These are phyloP conservation scores for Penicillium diatomitis DNA, from an alignment of 495 filamentous ascomycete genomes.

Conservation along the genomic window DNA sequence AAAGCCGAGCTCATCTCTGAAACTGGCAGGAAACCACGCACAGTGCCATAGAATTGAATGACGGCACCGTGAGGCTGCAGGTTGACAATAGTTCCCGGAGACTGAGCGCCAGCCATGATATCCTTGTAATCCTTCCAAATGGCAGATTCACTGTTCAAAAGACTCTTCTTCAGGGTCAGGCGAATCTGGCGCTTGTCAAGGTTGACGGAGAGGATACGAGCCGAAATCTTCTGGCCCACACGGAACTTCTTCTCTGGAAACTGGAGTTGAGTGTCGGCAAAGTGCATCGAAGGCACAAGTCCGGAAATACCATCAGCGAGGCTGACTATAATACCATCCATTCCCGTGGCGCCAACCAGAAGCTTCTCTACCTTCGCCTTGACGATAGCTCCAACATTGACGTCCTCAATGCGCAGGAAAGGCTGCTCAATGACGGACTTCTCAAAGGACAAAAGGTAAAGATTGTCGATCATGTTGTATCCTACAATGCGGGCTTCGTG, in stretches of 20 bases:
- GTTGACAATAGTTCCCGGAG: conserved; percentile 76
- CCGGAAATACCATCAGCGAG: conserved; percentile 80
- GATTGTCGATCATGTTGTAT: conserved; percentile 76
- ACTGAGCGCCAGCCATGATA: conserved; percentile 59
- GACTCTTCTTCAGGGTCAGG: conserved; percentile 88
- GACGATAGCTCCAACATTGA: conserved; percentile 70
- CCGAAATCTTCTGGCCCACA: conserved; percentile 74
- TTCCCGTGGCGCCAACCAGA: conserved; percentile 59
- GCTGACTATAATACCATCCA: conserved; percentile 72
- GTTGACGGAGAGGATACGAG: conserved; percentile 74
- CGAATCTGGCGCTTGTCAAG: conserved; percentile 66
- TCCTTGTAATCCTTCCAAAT: conserved; percentile 68
- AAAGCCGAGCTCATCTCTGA: conserved; percentile 97
- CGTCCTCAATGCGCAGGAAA: conserved; percentile 82
- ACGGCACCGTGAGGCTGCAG: conserved; percentile 70
- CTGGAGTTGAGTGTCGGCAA: conserved; percentile 78
- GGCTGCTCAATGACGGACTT: conserved; percentile 73
- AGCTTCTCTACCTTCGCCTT: conserved; percentile 79
- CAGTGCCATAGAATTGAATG: conserved; percentile 81
- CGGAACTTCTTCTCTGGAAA: conserved; percentile 94
- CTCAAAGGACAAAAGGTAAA: conserved; percentile 80
- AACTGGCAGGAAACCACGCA: conserved; percentile 79
- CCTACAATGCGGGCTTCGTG: conserved; percentile 78
- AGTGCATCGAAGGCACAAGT: conserved; percentile 76
- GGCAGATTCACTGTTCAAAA: conserved; percentile 75